phyloP scores from a whole-genome alignment of 352 stramenopile species.

The Globisporangium nodosum region DNA sequence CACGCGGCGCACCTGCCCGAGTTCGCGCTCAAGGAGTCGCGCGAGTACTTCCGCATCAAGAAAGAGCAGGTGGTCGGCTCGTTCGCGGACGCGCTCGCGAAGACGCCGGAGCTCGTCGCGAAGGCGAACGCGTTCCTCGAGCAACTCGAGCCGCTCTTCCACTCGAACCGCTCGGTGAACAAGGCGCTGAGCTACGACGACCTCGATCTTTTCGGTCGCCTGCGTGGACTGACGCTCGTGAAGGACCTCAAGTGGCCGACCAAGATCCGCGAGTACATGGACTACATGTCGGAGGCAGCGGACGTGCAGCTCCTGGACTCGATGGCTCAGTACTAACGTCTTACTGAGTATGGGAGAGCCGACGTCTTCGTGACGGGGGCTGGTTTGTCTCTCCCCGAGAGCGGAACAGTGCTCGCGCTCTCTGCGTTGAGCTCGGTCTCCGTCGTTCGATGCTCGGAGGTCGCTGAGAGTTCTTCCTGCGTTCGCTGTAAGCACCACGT shows the following conservation, averaged over 20 bases:
- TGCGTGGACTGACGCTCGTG: slow-evolving; percentile 45
- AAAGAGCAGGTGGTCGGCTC: slow-evolving; percentile 47
- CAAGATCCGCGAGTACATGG: slow-evolving; percentile 39
- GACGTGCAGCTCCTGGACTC: slow-evolving; percentile 35
- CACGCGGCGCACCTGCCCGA: slow-evolving; percentile 38
- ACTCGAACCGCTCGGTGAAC: slow-evolving; percentile 42
- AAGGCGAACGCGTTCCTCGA: slow-evolving; percentile 30
- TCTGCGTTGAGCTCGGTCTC: too few relatives aligned
- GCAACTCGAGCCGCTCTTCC: slow-evolving; percentile 29
- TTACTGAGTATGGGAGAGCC: too few relatives aligned
- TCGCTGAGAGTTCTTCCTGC: too few relatives aligned
- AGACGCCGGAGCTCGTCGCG: slow-evolving; percentile 30
- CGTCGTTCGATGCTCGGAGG: too few relatives aligned
- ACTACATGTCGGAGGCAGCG: slow-evolving; percentile 29
- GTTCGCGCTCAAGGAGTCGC: slow-evolving; percentile 31
- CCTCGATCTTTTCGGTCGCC: slow-evolving; percentile 40
- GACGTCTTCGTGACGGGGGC: too few relatives aligned
- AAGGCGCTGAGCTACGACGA: slow-evolving; percentile 43
- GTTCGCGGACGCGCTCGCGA: slow-evolving; percentile 34
- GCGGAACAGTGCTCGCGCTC: too few relatives aligned
- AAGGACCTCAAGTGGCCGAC: slow-evolving; percentile 37
- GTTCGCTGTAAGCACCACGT: too few relatives aligned
- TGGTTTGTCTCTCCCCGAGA: too few relatives aligned
- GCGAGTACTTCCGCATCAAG: slow-evolving; percentile 50
- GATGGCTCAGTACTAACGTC: slow-evolving; percentile 23